A percentile compares a stretch with the other conserved stretches of the same genome.
These are phyloP conservation scores for Lentithecium fluviatile DNA, from an alignment of 495 filamentous ascomycete species.

Conservation along the genomic window DNA sequence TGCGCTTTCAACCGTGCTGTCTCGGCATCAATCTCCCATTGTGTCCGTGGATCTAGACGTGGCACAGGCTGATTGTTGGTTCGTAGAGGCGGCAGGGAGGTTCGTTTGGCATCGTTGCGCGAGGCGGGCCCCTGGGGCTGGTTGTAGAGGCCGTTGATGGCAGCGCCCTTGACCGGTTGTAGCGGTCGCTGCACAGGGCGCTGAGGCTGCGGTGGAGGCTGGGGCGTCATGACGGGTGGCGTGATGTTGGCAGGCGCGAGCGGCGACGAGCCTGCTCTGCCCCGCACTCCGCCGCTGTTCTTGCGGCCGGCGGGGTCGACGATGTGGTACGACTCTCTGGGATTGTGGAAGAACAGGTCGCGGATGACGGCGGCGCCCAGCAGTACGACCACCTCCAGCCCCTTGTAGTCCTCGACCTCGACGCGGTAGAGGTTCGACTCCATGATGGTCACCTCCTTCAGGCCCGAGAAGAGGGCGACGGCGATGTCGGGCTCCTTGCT, in stretches of 20 bases:
- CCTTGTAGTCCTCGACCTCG: constrained; percentile 92
- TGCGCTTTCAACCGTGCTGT: constrained; percentile 60
- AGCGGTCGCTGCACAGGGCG: constrained; percentile 12
- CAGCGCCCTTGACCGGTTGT: constrained; percentile 22
- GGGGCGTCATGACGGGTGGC: constrained; percentile 28
- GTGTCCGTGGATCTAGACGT: constrained; percentile 52
- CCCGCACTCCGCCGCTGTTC: constrained; percentile 34
- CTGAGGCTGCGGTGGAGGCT: constrained; percentile 9
- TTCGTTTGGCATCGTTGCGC: constrained; percentile 28
- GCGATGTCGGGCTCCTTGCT: constrained; percentile 92
- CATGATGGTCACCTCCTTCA: constrained; percentile 79
- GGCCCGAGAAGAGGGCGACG: constrained; percentile 69
- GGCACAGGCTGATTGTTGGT: constrained; percentile 30
- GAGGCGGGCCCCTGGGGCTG: constrained; percentile 8
- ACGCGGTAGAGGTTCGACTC: constrained; percentile 87
- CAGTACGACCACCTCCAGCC: constrained; percentile 84
- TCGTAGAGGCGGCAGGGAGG: constrained; percentile 35
- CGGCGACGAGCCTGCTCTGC: constrained; percentile 28
- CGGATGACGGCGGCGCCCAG: constrained; percentile 79
- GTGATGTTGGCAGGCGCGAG: constrained; percentile 14
- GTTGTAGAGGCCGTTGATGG: constrained; percentile 23
- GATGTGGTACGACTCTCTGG: constrained; percentile 77
- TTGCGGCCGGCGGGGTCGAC: constrained; percentile 42
- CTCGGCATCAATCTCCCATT: constrained; percentile 63
- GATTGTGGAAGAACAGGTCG: constrained; percentile 73